A percentile compares a stretch with the other conserved stretches of the same genome.
phyloP scores from a whole-genome alignment of 23 red algal genomes.

The Cyanidioschyzon merolae region DNA sequence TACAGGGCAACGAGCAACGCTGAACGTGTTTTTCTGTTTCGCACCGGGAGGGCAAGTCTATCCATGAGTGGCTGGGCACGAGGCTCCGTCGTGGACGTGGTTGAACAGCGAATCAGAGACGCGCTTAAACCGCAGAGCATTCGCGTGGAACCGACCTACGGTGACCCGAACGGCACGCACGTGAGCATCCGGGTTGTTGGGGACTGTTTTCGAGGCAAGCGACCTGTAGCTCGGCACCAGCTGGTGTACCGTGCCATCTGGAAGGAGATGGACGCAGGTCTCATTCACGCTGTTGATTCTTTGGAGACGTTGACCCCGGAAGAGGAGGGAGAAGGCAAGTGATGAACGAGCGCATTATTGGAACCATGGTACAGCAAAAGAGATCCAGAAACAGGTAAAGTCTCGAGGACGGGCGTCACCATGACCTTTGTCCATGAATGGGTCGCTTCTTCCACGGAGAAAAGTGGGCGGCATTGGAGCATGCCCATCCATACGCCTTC shows the following conservation, averaged over 20 bases:
- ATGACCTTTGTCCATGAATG: too few relatives aligned
- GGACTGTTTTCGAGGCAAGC: conserved; percentile 55
- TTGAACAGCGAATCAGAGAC: neutral
- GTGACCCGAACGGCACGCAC: conserved; percentile 88
- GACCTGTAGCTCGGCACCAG: conserved; percentile 62
- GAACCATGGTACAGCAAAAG: too few relatives aligned
- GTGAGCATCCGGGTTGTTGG: conserved; percentile 70
- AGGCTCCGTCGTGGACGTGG: neutral
- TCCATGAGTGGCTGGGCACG: neutral
- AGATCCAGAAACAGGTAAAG: too few relatives aligned
- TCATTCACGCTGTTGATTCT: conserved; percentile 66
- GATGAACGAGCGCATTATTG: too few relatives aligned
- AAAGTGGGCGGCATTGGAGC: too few relatives aligned
- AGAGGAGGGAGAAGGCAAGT: conserved; percentile 24
- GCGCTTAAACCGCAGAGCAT: conserved; percentile 41
- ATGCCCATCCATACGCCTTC: too few relatives aligned
- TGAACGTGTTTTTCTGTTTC: neutral
- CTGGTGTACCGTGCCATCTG: conserved; percentile 90
- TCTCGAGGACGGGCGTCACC: too few relatives aligned
- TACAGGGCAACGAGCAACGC: neutral
- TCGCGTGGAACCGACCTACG: conserved; percentile 58
- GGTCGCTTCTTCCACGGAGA: too few relatives aligned
- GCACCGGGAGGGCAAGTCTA: neutral
- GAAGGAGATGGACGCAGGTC: conserved; percentile 55
- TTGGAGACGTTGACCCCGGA: conserved; percentile 56